Evolutionary conservation across 805 yeast species (phyloP).

Genomic region (Saturnispora gosingensis): DNA sequence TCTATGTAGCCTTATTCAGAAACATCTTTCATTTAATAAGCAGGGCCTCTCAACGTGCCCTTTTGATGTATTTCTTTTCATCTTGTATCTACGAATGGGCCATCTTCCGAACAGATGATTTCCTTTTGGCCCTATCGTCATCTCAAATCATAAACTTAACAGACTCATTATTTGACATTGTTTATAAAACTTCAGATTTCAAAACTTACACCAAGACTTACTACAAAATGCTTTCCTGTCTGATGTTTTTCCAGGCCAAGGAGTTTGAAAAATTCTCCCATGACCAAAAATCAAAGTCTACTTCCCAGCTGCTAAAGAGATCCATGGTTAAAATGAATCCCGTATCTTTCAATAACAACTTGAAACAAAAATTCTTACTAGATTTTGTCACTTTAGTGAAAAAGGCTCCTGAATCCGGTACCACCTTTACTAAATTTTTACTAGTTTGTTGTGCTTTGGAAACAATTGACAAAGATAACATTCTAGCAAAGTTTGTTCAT

Average conservation of each 20-base stretch:
- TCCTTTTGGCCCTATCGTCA: constrained; percentile 20
- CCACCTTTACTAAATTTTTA: constrained; percentile 26
- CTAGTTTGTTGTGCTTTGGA: constrained; percentile 27
- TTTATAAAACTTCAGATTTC: constrained; percentile 24
- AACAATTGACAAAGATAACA: constrained; percentile 18
- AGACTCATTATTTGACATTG: constrained; percentile 30
- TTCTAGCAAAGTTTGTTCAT: constrained; percentile 24
- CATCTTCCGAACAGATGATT: constrained; percentile 39
- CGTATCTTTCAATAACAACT: constrained; percentile 7
- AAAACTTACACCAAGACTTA: constrained; percentile 22
- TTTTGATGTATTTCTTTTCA: constrained; percentile 38
- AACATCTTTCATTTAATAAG: constrained; percentile 29
- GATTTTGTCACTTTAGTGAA: constrained; percentile 19
- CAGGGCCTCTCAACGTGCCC: constrained; percentile 37
- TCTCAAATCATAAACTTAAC: constrained; percentile 18
- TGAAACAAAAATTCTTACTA: constrained; percentile 21
- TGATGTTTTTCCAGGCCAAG: constrained; percentile 28
- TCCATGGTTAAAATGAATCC: constrained; percentile 14
- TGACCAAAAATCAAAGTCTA: constrained; percentile 16
- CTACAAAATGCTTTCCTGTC: constrained; percentile 27
- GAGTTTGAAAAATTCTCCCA: constrained; percentile 22
- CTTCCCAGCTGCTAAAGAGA: constrained; percentile 19
- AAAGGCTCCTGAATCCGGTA: constrained; percentile 21
- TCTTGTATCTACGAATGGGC: constrained; percentile 42
- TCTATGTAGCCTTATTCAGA: constrained; percentile 33